Evolutionary conservation across 805 yeast species (phyloP), one percentile per base, ranked within the genome.

Genomic region (Cyberlindnera maritima): DNA sequence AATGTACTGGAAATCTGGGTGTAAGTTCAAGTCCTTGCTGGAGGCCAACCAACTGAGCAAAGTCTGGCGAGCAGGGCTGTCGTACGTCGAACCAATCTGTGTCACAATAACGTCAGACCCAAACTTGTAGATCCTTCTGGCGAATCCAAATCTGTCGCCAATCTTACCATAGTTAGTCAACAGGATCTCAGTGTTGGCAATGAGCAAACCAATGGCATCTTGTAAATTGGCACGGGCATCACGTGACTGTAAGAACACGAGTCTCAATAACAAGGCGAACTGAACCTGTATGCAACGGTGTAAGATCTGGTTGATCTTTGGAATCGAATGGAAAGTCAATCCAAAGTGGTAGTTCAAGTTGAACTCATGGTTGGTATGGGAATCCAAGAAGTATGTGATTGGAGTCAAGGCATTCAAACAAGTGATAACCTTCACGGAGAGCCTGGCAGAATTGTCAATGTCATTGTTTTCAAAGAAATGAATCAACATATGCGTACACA

Each of bases 261-360:
- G 25, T 35, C 56, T 53, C 14, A 46, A 17, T 19, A 46, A 13
- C 7, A 53, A 12, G 2, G 57, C 41, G n/a, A 48, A 21, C 8
- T 45, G 50, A 11, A 49, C 45, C 19, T 54, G 55, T 36, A 50
- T 36, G 17, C 50, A 50, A 11, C 53, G 50, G 20, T 46, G 52
- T 7, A 44, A 41, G 8, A 49, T 41, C 23, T 43, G 50, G 10
- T 37, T 44, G 37, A 52, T 49, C 41, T 47, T 46, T 3, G 56
- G 55, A 11, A 52, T 44, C 14, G 44, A 31, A 11, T 52, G 56
- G 41, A 52, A 43, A 14, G 41, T 40, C 12, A 35, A 33, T 13
- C 54, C 58, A n/a, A 54, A 52, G 15, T 49, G 54, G 4, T 29
- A 12, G 1, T 46, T 37, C 10, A 54, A 25, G 37, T 51, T 51